Conservation (phyloP, 1,284 basidiomycete species). For the Volvariella volvacea region DNA sequence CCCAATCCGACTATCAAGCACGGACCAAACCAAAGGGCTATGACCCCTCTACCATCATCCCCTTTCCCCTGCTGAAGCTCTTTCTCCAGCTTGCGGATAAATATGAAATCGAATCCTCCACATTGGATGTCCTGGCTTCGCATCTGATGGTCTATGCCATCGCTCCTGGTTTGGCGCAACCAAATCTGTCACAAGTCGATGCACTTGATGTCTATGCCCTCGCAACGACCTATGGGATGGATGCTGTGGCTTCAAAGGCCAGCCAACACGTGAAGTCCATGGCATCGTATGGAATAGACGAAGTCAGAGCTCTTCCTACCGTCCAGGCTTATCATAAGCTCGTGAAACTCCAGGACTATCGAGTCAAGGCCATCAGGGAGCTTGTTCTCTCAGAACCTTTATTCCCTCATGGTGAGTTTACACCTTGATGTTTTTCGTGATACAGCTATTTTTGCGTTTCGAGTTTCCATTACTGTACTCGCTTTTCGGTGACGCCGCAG, state of each 20-base stretch:
- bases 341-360: conserved; percentile 45
- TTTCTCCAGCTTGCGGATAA: conserved; percentile 56
- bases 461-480: not conserved
- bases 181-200: conserved; percentile 13
- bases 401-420: conserved; percentile 53
- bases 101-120: conserved; percentile 42
- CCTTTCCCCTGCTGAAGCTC: conserved; percentile 46
- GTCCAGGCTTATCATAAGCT: conserved; percentile 54
- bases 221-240: conserved; percentile 33
- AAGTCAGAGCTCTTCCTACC: conserved; percentile 46
- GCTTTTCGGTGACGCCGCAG: not conserved
- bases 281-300: conserved; percentile 42
- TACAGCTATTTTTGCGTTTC: conserved; percentile 27
- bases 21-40: conserved; percentile 19
- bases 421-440: conserved; percentile 11
- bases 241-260: conserved; percentile 42
- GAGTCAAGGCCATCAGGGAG: conserved; percentile 41
- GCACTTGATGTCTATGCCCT: conserved; percentile 54
- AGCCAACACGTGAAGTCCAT: conserved; percentile 54
- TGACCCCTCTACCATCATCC: conserved; percentile 41
- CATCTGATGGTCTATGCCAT: conserved; percentile 53
- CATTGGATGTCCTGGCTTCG: conserved; percentile 31
- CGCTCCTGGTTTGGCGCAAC: not conserved
- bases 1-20: not conserved
- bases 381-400: conserved; percentile 49